Conservation (phyloP, 805 yeast species). For the Phaffomyces antillensis region DNA sequence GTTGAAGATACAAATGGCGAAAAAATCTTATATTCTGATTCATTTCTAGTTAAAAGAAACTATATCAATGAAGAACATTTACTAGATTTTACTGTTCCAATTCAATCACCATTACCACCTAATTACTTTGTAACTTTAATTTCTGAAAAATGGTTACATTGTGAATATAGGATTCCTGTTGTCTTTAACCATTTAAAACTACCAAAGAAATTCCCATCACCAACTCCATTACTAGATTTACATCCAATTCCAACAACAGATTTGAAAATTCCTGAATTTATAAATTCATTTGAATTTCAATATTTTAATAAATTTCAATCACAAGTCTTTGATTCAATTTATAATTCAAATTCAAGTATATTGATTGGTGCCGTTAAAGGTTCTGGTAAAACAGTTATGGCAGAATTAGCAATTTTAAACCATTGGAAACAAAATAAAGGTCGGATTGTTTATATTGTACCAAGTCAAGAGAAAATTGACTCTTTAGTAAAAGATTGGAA, state of each 20-base stretch:
- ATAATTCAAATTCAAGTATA: constrained; percentile 48
- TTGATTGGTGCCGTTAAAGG: constrained; percentile 73
- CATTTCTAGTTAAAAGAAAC: constrained; percentile 42
- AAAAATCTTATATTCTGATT: constrained; percentile 51
- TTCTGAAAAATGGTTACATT: constrained; percentile 83
- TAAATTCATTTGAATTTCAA: constrained; percentile 36
- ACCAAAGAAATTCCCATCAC: constrained; percentile 61
- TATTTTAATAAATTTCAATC: constrained; percentile 69
- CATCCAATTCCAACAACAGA: constrained; percentile 44
- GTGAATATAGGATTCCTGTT: constrained; percentile 57
- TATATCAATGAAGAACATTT: constrained; percentile 47
- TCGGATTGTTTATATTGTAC: constrained; percentile 65
- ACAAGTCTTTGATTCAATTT: constrained; percentile 57
- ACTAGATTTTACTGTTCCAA: constrained; percentile 58
- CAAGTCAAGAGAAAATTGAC: constrained; percentile 52
- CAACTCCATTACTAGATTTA: constrained; percentile 48
- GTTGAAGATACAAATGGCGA: constrained; percentile 87
- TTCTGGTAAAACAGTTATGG: constrained; percentile 64
- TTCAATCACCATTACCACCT: constrained; percentile 54
- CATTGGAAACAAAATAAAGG: constrained; percentile 70
- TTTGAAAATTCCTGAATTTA: constrained; percentile 42
- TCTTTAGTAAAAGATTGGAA: constrained; percentile 44
- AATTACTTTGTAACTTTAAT: constrained; percentile 63
- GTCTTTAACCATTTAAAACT: constrained; percentile 41
- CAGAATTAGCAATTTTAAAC: constrained; percentile 63